These are phyloP conservation scores for Esteya vermicola DNA, from an alignment of 2,329 filamentous ascomycete species.

Conservation along the genomic window DNA sequence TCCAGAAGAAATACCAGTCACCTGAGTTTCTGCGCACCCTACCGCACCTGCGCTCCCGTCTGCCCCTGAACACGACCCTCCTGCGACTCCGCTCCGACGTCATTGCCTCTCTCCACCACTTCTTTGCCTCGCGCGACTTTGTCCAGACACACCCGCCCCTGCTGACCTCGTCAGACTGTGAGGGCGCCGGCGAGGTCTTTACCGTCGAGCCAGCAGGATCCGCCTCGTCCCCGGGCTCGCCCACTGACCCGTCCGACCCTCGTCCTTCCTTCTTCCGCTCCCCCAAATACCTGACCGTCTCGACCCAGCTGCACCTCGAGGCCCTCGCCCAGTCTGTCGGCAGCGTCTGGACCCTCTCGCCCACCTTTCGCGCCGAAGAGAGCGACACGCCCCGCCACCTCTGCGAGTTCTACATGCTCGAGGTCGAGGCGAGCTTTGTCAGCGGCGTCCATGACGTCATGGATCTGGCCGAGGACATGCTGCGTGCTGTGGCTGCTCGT, in stretches of 20 bases:
- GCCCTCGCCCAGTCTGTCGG: slow-evolving; percentile 78
- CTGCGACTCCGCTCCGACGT: slow-evolving; percentile 72
- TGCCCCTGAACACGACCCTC: slow-evolving; percentile 66
- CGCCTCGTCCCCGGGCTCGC: no score
- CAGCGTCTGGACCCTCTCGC: slow-evolving; percentile 86
- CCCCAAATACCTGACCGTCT: slow-evolving; percentile 92
- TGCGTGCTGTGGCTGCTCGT: slow-evolving; percentile 36
- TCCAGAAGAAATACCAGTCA: slow-evolving; percentile 94
- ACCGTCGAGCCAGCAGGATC: slow-evolving; percentile 32
- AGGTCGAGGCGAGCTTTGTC: slow-evolving; percentile 75
- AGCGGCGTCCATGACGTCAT: slow-evolving; percentile 58
- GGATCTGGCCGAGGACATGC: slow-evolving; percentile 64
- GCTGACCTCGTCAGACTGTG: slow-evolving; percentile 92
- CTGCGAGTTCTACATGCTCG: slow-evolving; percentile 98
- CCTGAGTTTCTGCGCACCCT: slow-evolving; percentile 77
- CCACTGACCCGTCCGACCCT: neutral
- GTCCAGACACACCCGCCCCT: slow-evolving; percentile 84
- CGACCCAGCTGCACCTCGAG: slow-evolving; percentile 86
- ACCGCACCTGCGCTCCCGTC: slow-evolving; percentile 73
- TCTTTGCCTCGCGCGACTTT: slow-evolving; percentile 59
- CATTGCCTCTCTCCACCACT: slow-evolving; percentile 56
- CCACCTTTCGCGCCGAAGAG: slow-evolving; percentile 84
- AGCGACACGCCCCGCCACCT: slow-evolving; percentile 89
- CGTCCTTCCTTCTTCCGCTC: slow-evolving; percentile 56
- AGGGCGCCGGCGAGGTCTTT: slow-evolving; percentile 92